These are phyloP conservation scores for Thraustochytrium sp. DNA, from an alignment of 352 stramenopile genomes.

Conservation along the genomic window DNA sequence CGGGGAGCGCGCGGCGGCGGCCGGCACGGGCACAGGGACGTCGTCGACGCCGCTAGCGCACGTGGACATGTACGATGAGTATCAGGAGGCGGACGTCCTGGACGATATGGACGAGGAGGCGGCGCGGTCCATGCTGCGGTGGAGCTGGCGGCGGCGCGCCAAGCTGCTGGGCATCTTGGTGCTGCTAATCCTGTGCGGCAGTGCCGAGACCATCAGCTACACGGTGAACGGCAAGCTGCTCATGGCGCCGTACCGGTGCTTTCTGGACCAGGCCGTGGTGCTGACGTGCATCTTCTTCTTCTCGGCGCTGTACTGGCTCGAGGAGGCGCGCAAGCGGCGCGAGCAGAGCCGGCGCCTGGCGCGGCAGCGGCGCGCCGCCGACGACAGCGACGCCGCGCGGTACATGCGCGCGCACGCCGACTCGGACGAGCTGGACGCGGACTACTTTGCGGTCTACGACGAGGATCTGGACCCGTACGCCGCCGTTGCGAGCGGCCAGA, in stretches of 20 bases:
- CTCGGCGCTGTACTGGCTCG: not conserved
- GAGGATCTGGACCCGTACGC: not conserved
- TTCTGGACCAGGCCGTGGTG: conserved; percentile 33
- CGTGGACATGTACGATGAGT: too few species aligned
- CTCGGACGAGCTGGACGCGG: not conserved
- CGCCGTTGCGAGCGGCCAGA: not conserved
- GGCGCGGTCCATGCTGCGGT: not conserved
- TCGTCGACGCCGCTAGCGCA: too few species aligned
- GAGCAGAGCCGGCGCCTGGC: not conserved
- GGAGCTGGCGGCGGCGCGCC: not conserved
- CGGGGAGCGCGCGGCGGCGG: too few species aligned
- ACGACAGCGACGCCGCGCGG: too few species aligned
- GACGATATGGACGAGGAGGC: not conserved
- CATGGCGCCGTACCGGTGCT: conserved; percentile 42
- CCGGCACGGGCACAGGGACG: too few species aligned
- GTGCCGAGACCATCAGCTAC: conserved; percentile 33
- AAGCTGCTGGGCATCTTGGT: conserved; percentile 8
- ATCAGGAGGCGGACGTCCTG: too few species aligned
- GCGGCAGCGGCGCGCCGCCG: not conserved
- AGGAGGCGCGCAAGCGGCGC: not conserved
- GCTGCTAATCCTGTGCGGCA: conserved; percentile 13
- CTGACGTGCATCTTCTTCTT: conserved; percentile 39
- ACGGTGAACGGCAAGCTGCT: conserved; percentile 39
- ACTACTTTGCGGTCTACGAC: not conserved
- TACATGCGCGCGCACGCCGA: not conserved